Base-by-base conservation (phyloP, 2,329 filamentous ascomycete species). In the Westerdykella ornata region DNA sequence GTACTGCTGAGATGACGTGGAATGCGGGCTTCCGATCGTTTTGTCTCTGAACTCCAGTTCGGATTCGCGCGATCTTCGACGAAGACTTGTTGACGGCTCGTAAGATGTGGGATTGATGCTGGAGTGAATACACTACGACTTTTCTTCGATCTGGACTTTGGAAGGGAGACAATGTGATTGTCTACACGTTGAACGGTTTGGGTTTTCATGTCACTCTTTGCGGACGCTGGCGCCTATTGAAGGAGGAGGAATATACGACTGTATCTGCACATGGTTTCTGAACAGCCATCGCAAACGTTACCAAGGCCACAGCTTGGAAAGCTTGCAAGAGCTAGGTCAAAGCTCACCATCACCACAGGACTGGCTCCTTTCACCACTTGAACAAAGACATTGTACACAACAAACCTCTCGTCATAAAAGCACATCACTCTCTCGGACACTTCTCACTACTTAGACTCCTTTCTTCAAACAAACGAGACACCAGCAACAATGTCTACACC, bases 1-100 rank as follows among this genome's bases (percentile, higher is more conserved):
- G 39, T 41, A 46, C 52, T 49, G 37, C 49, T 50, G 29, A 41
- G 46, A 54, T 47, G 47, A 57, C 59, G 52, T 42, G 49, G 46
- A 56, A 48, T 56, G 39, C 19, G n/a, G 26, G 41, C 42, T 35
- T 43, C 55, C 47, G 42, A 54, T 51, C 48, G 49, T 48, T 45
- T 49, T 17, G 53, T 26, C 12, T 8, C 22, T 26, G 22, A 2
- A 4, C 22, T 9, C 3, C 22, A 26, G 8, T 26, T 26, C 19
- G 13, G 14, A 15, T 29, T 20, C 15, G 29, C 7, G 22, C 4
- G n/a, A 22, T 37, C 8, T 20, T 37, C 22, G 22, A 35, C 30
- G 38, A 40, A n/a, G 18, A 28, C 30, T 35, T 15, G 26, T 12
- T 31, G 22, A 11, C 22, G 8, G 8, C 22, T 26, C 22, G 12